phyloP scores from a whole-genome alignment of 2,329 filamentous ascomycete genomes.

The Ophiostoma piceae region DNA sequence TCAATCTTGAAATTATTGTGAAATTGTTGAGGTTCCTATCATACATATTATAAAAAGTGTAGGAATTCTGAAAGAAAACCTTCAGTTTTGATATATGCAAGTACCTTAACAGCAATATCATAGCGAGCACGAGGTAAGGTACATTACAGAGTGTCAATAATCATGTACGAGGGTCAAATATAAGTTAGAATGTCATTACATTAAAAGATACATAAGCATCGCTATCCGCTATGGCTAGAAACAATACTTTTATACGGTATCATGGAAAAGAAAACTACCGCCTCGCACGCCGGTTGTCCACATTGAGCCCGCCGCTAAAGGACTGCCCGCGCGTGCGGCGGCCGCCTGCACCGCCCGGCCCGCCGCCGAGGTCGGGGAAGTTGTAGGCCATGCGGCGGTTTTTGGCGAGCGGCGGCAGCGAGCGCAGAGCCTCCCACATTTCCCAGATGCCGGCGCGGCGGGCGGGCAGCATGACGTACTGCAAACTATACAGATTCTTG shows the following conservation, averaged over 20 bases:
- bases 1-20: no score
- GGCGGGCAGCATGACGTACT: constrained; percentile 95
- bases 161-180: no score
- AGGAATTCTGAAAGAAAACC: no score
- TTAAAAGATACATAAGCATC: background rate
- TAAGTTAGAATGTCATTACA: no score
- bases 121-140: no score
- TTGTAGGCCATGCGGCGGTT: constrained; percentile 34
- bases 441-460: constrained; percentile 73
- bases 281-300: background rate
- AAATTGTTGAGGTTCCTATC: no score
- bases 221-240: background rate
- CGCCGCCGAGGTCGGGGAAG: constrained; percentile 32
- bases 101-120: no score
- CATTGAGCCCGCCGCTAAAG: constrained; percentile 1
- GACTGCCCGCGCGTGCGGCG: constrained; percentile 17
- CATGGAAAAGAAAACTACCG: background rate
- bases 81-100: no score
- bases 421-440: constrained; percentile 71
- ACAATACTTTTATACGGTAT: background rate
- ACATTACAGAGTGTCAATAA: no score
- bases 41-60: no score
- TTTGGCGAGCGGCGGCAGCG: constrained; percentile 42
- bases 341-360: background rate
- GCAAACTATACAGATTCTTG: constrained; percentile 88